Percentiles rank a stretch among this genome's conserved stretches.
These are phyloP conservation scores for Phytophthora niederhauseri DNA, from an alignment of 352 stramenopile species.

Conservation along the genomic window DNA sequence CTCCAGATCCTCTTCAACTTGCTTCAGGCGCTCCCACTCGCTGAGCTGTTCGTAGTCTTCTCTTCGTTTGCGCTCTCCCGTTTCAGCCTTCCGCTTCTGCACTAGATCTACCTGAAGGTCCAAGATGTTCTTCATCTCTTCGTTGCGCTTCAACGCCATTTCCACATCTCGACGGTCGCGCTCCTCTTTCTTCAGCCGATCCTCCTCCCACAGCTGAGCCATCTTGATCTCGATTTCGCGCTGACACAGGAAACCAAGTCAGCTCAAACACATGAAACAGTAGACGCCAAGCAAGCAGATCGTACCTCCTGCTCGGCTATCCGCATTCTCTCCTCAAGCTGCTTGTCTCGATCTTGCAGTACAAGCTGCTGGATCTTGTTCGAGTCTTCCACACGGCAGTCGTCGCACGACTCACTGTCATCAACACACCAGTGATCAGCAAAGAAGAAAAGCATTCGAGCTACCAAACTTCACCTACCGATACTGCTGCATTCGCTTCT, in stretches of 20 bases:
- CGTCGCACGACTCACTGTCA: conserved; percentile 70
- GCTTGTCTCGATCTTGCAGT: conserved; percentile 58
- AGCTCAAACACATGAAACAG: not conserved
- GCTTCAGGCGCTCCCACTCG: conserved; percentile 65
- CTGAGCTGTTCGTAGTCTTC: conserved; percentile 62
- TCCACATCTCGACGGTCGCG: conserved; percentile 64
- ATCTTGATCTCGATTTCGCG: conserved; percentile 55
- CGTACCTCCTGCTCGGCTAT: conserved; percentile 56
- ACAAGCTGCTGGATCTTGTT: conserved; percentile 67
- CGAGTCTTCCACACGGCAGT: conserved; percentile 66
- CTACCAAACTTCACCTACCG: conserved; percentile 34
- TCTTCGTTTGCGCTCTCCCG: conserved; percentile 43
- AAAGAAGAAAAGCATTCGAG: not conserved
- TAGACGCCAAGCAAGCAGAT: not conserved
- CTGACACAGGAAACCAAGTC: conserved; percentile 20
- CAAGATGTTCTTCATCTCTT: conserved; percentile 77
- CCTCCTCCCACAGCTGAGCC: conserved; percentile 74
- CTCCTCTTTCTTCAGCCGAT: conserved; percentile 79
- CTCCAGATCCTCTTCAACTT: conserved; percentile 71
- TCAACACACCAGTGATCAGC: not conserved
- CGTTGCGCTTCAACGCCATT: conserved; percentile 50
- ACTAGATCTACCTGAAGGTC: conserved; percentile 77
- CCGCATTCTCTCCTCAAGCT: conserved; percentile 59
- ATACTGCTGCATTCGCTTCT: conserved; percentile 81
- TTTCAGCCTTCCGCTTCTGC: conserved; percentile 50